Evolutionary conservation across 164 flowering plant genomes (phyloP), one percentile per base, ranked within the genome.

Genomic region (Stephania cephalantha): DNA sequence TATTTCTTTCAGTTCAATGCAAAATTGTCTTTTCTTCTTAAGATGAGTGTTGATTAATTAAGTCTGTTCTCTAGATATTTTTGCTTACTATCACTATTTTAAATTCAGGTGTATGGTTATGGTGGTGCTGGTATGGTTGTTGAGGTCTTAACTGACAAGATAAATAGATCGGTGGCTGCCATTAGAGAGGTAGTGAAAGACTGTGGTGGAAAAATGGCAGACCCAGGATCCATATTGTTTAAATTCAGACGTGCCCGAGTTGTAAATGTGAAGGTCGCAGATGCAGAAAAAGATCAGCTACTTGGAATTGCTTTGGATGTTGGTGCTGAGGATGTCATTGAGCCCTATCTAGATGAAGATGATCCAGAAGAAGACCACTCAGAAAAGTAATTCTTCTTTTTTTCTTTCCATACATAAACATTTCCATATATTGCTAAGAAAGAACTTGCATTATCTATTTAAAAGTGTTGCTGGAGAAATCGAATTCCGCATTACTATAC

Each of bases 131-230:
- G 99, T 75, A 88, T 95, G 72, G 87, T 92, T 70, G 87, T 92
- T 79, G 97, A 95, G 83, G 99, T 91, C 73, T 85, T 83, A 72
- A 93, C 99, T 5, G 99, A 95, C 83, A 95, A 95, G 79, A 76
- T 90, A 78, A 93, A 79, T 77, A 87, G 99, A 84, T 92, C 98
- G 20, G 94, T 95, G 77, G 95, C 95, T 64, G 85, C 83, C 69
- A 87, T 95, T 46, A 88, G 98, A 78, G 90, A 84, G 77, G 96
- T 91, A 29, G 91, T 89, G 79, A 95, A 83, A 87, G 97, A 93
- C 75, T 90, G 82, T 86, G 97, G 98, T 73, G 97, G 94, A 67
- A 95, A 95, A 81, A 93, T 95, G 98, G 99, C 99, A 70, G 99
- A 91, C 82, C 85, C 97, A 48, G 99, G 99, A 70, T 95, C 98